A percentile compares a stretch with the other conserved stretches of the same genome.
These are phyloP conservation scores for Byssothecium circinans DNA, from an alignment of 2,329 filamentous ascomycete genomes.

Conservation along the genomic window DNA sequence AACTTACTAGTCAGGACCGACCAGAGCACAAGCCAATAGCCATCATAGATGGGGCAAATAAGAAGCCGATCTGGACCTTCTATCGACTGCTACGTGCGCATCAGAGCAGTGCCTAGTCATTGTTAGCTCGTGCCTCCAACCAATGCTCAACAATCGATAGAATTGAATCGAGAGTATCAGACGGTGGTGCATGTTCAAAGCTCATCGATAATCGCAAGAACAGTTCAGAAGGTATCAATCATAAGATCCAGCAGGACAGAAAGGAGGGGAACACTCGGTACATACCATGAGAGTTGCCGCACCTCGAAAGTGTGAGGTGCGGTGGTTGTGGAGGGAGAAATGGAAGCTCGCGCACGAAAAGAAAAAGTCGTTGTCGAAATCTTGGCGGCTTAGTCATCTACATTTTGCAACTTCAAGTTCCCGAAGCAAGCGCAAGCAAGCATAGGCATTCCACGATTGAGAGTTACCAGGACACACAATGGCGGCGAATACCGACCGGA, in stretches of 20 bases:
- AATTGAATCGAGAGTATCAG: conserved; percentile 41
- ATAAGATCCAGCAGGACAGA: conserved; percentile 34
- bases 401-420: conserved; percentile 18
- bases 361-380: conserved; percentile 19
- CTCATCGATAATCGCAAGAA: conserved; percentile 60
- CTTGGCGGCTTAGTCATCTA: conserved; percentile 34
- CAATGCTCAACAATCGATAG: conserved; percentile 10
- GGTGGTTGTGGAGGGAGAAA: conserved; percentile 21
- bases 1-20: conserved; percentile 18
- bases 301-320: conserved; percentile 18
- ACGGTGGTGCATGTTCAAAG: conserved; percentile 65
- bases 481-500: conserved; percentile 62
- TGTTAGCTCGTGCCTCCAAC: conserved; percentile 21
- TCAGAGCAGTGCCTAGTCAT: conserved; percentile 4
- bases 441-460: neutral
- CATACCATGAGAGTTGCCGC: conserved; percentile 26
- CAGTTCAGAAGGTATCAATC: conserved; percentile 57
- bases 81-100: neutral
- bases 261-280: conserved; percentile 2
- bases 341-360: conserved; percentile 16
- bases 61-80: too few species aligned
- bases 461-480: conserved; percentile 12
- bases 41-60: neutral
- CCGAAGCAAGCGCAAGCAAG: conserved; percentile 2
- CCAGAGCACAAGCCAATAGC: neutral